Evolutionary conservation across 257 asterid species (phyloP).

Genomic region (Osmanthus fragrans): DNA sequence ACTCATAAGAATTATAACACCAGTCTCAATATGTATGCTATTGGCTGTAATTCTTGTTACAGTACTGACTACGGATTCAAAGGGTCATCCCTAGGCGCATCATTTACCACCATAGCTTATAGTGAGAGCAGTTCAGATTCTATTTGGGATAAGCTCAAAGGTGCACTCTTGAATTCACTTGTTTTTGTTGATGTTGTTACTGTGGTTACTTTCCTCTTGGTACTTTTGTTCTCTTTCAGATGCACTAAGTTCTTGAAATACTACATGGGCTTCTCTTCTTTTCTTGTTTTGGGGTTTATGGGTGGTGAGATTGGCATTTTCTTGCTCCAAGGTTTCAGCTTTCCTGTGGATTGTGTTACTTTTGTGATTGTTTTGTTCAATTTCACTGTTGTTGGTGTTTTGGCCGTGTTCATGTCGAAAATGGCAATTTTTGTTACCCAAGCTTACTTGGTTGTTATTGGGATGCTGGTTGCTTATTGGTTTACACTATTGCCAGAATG

Average conservation of each 20-base stretch:
- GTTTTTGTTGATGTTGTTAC: constrained; percentile 80
- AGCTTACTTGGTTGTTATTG: constrained; percentile 79
- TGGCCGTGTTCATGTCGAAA: constrained; percentile 77
- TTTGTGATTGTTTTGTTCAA: constrained; percentile 65
- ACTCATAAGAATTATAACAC: constrained; percentile 77
- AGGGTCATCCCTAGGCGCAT: constrained; percentile 30
- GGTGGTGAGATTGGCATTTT: constrained; percentile 78
- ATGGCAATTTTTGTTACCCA: constrained; percentile 74
- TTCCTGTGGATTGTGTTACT: constrained; percentile 71
- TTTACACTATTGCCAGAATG: constrained; percentile 92
- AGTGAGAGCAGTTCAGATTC: constrained; percentile 75
- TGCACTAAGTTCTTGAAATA: constrained; percentile 95
- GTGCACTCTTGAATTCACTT: constrained; percentile 87
- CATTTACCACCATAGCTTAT: constrained; percentile 69
- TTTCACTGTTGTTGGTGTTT: constrained; percentile 77
- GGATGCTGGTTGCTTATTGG: constrained; percentile 95
- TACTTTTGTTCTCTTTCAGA: constrained; percentile 75
- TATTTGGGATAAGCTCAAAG: constrained; percentile 86
- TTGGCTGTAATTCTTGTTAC: constrained; percentile 77
- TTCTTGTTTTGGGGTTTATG: constrained; percentile 82
- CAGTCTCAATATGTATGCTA: constrained; percentile 84
- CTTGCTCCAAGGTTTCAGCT: constrained; percentile 50
- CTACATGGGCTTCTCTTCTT: constrained; percentile 93
- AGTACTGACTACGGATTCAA: constrained; percentile 49
- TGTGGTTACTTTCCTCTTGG: constrained; percentile 74